These are phyloP conservation scores for Saccharomycopsis sp. DNA, from an alignment of 805 yeast genomes.

Conservation along the genomic window DNA sequence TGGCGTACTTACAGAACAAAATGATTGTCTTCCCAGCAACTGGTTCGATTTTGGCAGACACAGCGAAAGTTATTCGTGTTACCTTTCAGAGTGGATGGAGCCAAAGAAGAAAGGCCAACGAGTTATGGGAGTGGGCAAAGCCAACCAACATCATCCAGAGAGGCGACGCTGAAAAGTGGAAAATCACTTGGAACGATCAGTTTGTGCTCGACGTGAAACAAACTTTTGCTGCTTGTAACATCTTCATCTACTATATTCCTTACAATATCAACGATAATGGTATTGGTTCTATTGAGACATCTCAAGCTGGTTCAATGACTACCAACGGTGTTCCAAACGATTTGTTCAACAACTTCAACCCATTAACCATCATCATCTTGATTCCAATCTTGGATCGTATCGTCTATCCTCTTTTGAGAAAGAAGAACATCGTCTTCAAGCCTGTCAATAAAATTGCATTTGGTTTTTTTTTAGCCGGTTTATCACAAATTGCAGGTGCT, in stretches of 20 bases:
- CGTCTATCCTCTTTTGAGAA: slow-evolving; percentile 43
- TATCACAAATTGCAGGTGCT: slow-evolving; percentile 45
- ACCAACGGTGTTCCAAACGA: slow-evolving; percentile 50
- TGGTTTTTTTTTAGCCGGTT: slow-evolving; percentile 42
- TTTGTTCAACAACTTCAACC: slow-evolving; percentile 48
- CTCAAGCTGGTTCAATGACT: slow-evolving; percentile 50
- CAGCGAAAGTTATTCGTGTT: slow-evolving; percentile 35
- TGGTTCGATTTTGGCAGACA: slow-evolving; percentile 43
- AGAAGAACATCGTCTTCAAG: slow-evolving; percentile 32
- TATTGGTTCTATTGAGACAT: slow-evolving; percentile 31
- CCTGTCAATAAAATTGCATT: slow-evolving; percentile 40
- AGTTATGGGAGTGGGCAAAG: slow-evolving; percentile 45
- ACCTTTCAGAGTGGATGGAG: slow-evolving; percentile 38
- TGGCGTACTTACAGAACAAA: slow-evolving; percentile 29
- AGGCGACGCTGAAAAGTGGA: slow-evolving; percentile 31
- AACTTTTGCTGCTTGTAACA: slow-evolving; percentile 50
- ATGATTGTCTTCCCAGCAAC: slow-evolving; percentile 26
- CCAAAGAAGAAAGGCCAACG: slow-evolving; percentile 33
- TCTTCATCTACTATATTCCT: slow-evolving; percentile 16
- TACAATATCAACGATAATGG: slow-evolving; percentile 4
- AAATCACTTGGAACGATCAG: slow-evolving; percentile 43
- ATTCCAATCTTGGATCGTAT: slow-evolving; percentile 44
- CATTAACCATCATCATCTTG: slow-evolving; percentile 44
- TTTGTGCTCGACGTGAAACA: slow-evolving; percentile 57
- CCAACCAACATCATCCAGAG: slow-evolving; percentile 39